Conservation (phyloP, 1,139 yeast genomes). For the Lizanozyma gosingica region DNA sequence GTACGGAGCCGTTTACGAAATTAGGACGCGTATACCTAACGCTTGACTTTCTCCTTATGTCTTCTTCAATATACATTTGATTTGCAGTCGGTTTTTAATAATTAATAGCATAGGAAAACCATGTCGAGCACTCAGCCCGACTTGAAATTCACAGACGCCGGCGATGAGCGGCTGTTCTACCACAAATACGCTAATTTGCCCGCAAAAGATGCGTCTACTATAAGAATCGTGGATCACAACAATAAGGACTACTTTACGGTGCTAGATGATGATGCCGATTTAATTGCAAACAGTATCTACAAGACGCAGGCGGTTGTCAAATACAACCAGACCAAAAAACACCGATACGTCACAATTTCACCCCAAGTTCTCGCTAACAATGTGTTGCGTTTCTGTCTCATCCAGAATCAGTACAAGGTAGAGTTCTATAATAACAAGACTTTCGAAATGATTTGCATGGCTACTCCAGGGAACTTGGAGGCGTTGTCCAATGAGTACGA, state of each 20-base stretch:
- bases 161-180: slow-evolving; percentile 60
- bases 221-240: slow-evolving; percentile 61
- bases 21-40: too few species aligned
- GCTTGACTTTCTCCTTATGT: too few species aligned
- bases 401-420: slow-evolving; percentile 56
- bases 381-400: slow-evolving; percentile 58
- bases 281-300: slow-evolving; percentile 76
- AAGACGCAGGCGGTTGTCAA: slow-evolving; percentile 77
- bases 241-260: slow-evolving; percentile 72
- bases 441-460: slow-evolving; percentile 55
- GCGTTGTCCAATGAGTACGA: slow-evolving; percentile 28
- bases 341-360: slow-evolving; percentile 69
- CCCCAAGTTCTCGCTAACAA: slow-evolving; percentile 63
- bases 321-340: slow-evolving; percentile 33
- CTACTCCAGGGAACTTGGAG: slow-evolving; percentile 87
- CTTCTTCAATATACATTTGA: too few species aligned
- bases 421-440: slow-evolving; percentile 57
- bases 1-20: too few species aligned
- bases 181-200: slow-evolving; percentile 47
- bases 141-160: slow-evolving; percentile 56
- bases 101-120: too few species aligned
- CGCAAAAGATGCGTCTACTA: slow-evolving; percentile 35
- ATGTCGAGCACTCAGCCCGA: slow-evolving; percentile 67
- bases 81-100: too few species aligned
- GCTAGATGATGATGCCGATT: slow-evolving; percentile 66